Base-by-base conservation (phyloP, 148 eudicot species). In the Suaeda aralocaspica region DNA sequence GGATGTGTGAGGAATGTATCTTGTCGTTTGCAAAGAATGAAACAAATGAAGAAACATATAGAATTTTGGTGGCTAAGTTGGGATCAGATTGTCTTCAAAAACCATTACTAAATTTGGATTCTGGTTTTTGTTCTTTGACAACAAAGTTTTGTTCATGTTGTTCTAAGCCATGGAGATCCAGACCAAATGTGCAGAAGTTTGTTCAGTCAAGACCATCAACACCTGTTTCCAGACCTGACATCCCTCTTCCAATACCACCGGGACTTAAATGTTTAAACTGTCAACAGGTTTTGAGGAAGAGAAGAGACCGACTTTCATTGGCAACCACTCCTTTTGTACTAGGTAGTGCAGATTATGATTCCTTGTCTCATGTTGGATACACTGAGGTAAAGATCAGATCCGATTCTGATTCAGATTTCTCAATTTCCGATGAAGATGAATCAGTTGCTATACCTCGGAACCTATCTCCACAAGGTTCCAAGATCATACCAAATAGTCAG, bases 1-100 rank as follows among this genome's bases (percentile, higher is more conserved):
- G 61, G 2, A 82, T 85, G 87, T 88, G 92, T 70, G 88, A 88
- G 74, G 87, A 88, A 39, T 88, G 94, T 75, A 80, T 89, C 59
- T 66, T 71, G 65, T 84, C 91, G 34, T 77, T 75, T 31, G 72
- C 50, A 50, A 72, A 77, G 68, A 85, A 72, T 21, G 82, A 81
- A 24, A 69, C 82, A 1, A 85, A 42, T 61, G 68, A 81, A 34
- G 89, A 82, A 64, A 80, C 81, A 15, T 82, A 53, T 67, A 84
- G 77, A 74, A 50, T 84, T 25, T 67, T 86, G 73, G 68, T 77
- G 24, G 90, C 86, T 59, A 88, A 83, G 74, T 28, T 78, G 66
- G 87, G 85, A 30, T 31, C 82, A 50, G 85, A 87, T 66, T 78
- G 85, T 71, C 45, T 84, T 34, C 84, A 74, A 26, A 82, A 72